phyloP scores from a whole-genome alignment of 2,329 filamentous ascomycete genomes.

The Colletotrichum costaricense region DNA sequence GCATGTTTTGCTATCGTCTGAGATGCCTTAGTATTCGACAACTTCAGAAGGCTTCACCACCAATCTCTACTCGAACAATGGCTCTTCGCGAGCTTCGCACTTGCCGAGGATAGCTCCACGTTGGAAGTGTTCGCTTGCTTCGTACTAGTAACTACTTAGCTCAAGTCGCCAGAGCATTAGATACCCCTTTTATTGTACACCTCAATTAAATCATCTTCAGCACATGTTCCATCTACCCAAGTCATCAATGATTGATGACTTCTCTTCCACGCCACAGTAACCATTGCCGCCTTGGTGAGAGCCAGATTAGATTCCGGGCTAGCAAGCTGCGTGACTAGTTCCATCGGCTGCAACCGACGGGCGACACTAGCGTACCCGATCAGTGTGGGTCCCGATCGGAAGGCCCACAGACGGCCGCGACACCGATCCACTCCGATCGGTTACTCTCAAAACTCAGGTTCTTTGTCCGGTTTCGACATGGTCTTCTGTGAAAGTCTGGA shows the following conservation, averaged over 20 bases:
- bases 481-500: not conserved
- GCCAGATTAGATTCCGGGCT: not conserved
- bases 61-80: too few species aligned
- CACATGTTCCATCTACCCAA: too few species aligned
- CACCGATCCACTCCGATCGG: not conserved
- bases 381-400: constrained; percentile 22
- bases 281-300: not conserved
- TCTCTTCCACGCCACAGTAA: not conserved
- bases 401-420: constrained; percentile 6
- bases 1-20: constrained; percentile 63
- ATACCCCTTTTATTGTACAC: too few species aligned
- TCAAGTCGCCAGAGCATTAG: too few species aligned
- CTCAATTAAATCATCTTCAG: too few species aligned
- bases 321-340: not conserved
- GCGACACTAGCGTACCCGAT: constrained; percentile 25
- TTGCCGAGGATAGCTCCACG: too few species aligned
- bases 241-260: too few species aligned
- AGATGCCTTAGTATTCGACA: not conserved
- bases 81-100: too few species aligned
- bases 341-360: not conserved
- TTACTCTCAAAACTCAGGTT: not conserved
- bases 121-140: too few species aligned
- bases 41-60: too few species aligned
- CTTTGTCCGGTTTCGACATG: not conserved
- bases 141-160: too few species aligned